Evolutionary conservation across 441 rosid species (phyloP).

Genomic region (Euphorbia corollata): DNA sequence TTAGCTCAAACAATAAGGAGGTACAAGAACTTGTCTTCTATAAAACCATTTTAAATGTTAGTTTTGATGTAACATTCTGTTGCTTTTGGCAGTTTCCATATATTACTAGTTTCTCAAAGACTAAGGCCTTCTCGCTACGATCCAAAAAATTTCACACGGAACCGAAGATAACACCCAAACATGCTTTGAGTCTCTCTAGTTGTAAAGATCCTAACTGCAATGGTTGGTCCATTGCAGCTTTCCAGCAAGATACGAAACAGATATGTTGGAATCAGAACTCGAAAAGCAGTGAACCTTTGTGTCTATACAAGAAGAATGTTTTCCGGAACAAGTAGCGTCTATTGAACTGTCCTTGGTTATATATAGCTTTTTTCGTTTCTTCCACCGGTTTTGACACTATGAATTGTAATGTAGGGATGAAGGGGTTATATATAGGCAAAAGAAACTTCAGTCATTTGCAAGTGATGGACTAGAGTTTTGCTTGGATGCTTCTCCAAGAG

Average conservation of each 20-base stretch:
- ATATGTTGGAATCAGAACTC: constrained; percentile 64
- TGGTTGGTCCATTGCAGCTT: constrained; percentile 50
- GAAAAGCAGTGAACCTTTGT: constrained; percentile 34
- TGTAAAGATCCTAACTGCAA: constrained; percentile 60
- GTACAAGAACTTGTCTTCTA: constrained; percentile 28
- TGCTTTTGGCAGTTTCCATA: constrained; percentile 50
- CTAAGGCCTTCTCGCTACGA: constrained; percentile 9
- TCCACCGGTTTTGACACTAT: constrained; percentile 2
- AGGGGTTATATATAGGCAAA: constrained; percentile 35
- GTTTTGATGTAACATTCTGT: constrained; percentile 6
- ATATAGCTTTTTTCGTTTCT: not conserved
- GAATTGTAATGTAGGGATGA: constrained; percentile 40
- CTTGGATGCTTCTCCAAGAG: constrained; percentile 58
- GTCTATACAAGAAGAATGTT: constrained; percentile 61
- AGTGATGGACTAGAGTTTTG: constrained; percentile 52
- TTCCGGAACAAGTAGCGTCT: constrained; percentile 37
- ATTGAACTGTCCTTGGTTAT: constrained; percentile 4
- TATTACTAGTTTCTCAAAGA: constrained; percentile 27
- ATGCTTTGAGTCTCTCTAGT: constrained; percentile 48
- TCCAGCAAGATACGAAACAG: constrained; percentile 39
- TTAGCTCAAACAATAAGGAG: constrained; percentile 74
- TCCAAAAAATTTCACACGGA: constrained; percentile 17
- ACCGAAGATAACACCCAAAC: constrained; percentile 21
- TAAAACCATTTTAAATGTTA: constrained; percentile 1
- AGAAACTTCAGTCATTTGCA: constrained; percentile 42